Evolutionary conservation across 2,329 filamentous ascomycete genomes (phyloP), one percentile per base, ranked within the genome.

Genomic region (Pestalotiopsis sp.): DNA sequence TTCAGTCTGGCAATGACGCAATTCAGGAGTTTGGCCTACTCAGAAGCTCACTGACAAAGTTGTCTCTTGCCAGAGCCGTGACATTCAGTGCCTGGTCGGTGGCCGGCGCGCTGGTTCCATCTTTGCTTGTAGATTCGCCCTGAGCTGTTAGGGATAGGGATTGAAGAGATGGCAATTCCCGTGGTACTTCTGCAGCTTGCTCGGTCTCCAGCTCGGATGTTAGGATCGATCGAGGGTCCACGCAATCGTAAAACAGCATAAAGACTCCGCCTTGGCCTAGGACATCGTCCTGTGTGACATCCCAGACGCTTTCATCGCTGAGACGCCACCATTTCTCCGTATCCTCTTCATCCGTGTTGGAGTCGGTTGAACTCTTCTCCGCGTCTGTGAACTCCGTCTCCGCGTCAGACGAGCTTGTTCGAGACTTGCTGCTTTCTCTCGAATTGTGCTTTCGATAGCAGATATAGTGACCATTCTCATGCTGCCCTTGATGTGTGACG

Each of bases 381-480:
- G 68, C 69, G 59, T 73, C 68, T 14, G 58, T 17, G 12, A 45
- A 61, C 20, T 71, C 68, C n/a, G 59, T 41, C 36, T 73, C 71
- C 14, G 75, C 71, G n/a, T 68, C 71, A 41, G n/a, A 11, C 17
- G 31, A 20, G 36, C 68, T 62, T 25, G 70, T 49, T 20, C 66
- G 12, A 4, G 58, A 27, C 45, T 4, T 27, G 38, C 68, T 67
- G 7, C 69, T 62, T 12, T 65, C 56, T 17, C 70, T 69, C 20
- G 64, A 64, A 23, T 88, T 85, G 75, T 93, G 91, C 75, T 92
- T 93, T 65, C 93, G 88, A 79, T 96, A 97, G 78, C 94, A 97
- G 52, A 98, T 90, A 74, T 99, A 98, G 81, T 99, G 96, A 0
- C 96, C 96, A 74, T 97, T 97, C 71, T 98, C 94, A 78, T 98